Evolutionary conservation across 164 flowering plant species (phyloP).

Genomic region (Kalanchoe fedtschenkoi): DNA sequence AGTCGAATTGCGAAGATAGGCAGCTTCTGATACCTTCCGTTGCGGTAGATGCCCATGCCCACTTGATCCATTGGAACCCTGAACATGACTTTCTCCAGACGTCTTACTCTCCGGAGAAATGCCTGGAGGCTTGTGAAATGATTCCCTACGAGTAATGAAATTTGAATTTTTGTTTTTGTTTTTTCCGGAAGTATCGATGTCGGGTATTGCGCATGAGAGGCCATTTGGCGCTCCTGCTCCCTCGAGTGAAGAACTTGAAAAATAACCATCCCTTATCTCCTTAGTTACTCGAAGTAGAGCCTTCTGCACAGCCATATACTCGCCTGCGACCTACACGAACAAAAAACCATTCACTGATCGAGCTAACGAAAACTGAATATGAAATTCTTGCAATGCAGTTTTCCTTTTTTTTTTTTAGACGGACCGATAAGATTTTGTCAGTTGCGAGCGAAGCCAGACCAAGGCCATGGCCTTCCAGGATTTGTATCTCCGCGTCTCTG

Average conservation of each 20-base stretch:
- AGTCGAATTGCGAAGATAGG: too few relatives aligned
- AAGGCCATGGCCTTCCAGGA: conserved; percentile 11
- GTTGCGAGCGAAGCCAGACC: conserved; percentile 6
- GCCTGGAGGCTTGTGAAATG: neutral
- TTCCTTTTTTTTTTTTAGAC: too few relatives aligned
- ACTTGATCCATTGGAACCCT: conserved; percentile 8
- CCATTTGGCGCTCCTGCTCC: conserved; percentile 9
- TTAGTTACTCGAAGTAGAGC: conserved; percentile 26
- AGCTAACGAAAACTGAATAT: neutral
- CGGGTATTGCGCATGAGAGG: conserved; percentile 8
- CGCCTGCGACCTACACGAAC: conserved; percentile 31
- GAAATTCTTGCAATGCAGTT: neutral
- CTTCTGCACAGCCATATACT: conserved; percentile 20
- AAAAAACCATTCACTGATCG: too few relatives aligned
- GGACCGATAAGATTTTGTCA: conserved; percentile 22
- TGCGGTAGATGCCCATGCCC: too few relatives aligned
- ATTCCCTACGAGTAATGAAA: neutral
- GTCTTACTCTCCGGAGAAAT: neutral
- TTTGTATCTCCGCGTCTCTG: conserved; percentile 12
- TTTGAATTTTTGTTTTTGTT: neutral
- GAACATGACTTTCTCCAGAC: neutral
- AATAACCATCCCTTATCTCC: conserved; percentile 22
- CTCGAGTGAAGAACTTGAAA: conserved; percentile 9
- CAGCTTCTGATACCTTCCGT: neutral
- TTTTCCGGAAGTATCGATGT: neutral